These are phyloP conservation scores for Danielia reshetovae DNA, from an alignment of 805 yeast genomes.

Conservation along the genomic window DNA sequence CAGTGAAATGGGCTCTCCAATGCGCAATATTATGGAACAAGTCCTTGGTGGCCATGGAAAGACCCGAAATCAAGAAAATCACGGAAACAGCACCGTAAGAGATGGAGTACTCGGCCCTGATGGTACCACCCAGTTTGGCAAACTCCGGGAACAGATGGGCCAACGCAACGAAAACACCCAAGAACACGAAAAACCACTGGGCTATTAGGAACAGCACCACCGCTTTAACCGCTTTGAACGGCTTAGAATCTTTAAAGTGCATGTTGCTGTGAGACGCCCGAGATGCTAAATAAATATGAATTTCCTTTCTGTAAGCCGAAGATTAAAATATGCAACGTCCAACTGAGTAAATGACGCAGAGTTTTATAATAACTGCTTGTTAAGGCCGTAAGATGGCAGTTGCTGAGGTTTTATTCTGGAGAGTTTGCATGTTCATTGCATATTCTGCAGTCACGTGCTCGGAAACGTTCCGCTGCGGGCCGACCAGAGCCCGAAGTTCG, in stretches of 20 bases:
- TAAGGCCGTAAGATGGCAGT: no score
- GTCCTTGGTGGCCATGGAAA: slow-evolving; percentile 66
- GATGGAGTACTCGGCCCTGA: slow-evolving; percentile 70
- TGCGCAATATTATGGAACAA: slow-evolving; percentile 60
- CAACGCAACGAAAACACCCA: slow-evolving; percentile 70
- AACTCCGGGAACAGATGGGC: slow-evolving; percentile 79
- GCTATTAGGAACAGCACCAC: slow-evolving; percentile 25
- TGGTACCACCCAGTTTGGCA: slow-evolving; percentile 78
- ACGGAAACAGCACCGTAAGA: slow-evolving; percentile 85
- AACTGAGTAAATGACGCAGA: no score
- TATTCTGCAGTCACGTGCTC: no score
- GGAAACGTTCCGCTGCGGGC: no score
- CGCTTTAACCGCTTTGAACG: slow-evolving; percentile 10
- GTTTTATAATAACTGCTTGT: no score
- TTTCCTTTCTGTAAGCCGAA: no score
- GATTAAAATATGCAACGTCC: no score
- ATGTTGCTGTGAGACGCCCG: no score
- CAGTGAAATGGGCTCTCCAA: slow-evolving; percentile 81
- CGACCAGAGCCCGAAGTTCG: no score
- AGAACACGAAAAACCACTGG: slow-evolving; percentile 74
- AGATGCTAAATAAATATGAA: no score
- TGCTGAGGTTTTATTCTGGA: no score
- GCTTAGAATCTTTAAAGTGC: slow-evolving; percentile 9
- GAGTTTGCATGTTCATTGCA: no score
- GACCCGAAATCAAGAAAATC: slow-evolving; percentile 77